Evolutionary conservation across 2,329 filamentous ascomycete genomes (phyloP), one percentile per base, ranked within the genome.

Genomic region (Orbilia blumenaviensis): DNA sequence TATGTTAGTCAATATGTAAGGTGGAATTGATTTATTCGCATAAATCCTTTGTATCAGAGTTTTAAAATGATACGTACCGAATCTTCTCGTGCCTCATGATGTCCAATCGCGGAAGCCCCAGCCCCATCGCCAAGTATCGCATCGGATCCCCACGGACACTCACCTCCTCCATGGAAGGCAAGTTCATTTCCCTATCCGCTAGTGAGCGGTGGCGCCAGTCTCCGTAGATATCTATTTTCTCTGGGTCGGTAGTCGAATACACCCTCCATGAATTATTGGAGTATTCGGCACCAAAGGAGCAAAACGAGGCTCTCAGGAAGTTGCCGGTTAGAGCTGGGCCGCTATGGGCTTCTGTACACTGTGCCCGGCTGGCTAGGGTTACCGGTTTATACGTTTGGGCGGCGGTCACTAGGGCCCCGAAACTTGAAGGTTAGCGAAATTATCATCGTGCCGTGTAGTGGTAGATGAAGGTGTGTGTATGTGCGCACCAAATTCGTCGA

Each of bases 401-500:
- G 6, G 46, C 62, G 9, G 41, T 62, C 6, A 75, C 71, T 75
- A 18, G 9, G 1, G 7, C 29, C 2, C 16, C 32, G 25, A 9
- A n/a, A 16, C 6, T n/a, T n/a, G 27, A 6, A 27, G 44, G 1
- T 62, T 38, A 46, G 16, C 3, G 6, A 18, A 4, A 2, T 38
- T n/a, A n/a, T n/a, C n/a, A n/a, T n/a, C n/a, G n/a, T n/a, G n/a
- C n/a, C n/a, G n/a, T n/a, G n/a, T n/a, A n/a, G 21, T 18, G 14
- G n/a, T 21, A 14, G 14, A 23, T 5, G 14, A 48, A 56, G 46
- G 8, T 9, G 16, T 16, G 5, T n/a, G 16, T 48, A n/a, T n/a
- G n/a, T 32, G 60, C 58, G 8, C 52, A 75, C 71, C 38, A 38
- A 68, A 75, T 27, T 67, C 38, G n/a, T 75, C 41, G 10, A 68